A percentile compares a stretch with the other conserved stretches of the same genome.
Evolutionary conservation across 345 rosid species (phyloP).

Genomic region (Luvunga scandens): DNA sequence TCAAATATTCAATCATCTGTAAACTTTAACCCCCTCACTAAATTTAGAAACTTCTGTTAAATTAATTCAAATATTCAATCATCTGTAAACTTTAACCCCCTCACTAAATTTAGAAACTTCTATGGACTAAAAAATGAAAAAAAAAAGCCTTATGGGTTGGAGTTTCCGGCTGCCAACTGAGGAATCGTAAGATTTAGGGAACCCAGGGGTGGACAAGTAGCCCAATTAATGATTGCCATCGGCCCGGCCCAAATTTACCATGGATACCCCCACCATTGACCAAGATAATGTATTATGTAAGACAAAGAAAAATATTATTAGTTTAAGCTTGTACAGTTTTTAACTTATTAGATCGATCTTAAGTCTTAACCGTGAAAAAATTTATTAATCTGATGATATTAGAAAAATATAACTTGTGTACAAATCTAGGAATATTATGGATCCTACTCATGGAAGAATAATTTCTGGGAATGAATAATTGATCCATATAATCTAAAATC

Average conservation of each 20-base stretch:
- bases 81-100: neutral
- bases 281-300: no score
- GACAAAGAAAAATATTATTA: neutral
- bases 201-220: neutral
- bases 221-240: neutral
- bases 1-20: neutral
- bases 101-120: neutral
- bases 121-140: no score
- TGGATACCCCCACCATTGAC: neutral
- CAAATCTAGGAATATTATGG: neutral
- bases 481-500: constrained; percentile 7
- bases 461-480: neutral
- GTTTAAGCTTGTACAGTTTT: neutral
- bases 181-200: neutral
- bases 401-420: neutral
- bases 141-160: no score
- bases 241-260: neutral
- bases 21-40: neutral
- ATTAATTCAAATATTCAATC: neutral
- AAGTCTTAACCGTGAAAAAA: neutral
- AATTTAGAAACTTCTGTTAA: neutral
- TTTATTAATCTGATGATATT: neutral
- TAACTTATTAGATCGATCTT: neutral
- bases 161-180: no score
- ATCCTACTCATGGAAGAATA: neutral